Base-by-base conservation (phyloP, 2,329 filamentous ascomycete genomes). In the Coniochaeta prunicola region DNA sequence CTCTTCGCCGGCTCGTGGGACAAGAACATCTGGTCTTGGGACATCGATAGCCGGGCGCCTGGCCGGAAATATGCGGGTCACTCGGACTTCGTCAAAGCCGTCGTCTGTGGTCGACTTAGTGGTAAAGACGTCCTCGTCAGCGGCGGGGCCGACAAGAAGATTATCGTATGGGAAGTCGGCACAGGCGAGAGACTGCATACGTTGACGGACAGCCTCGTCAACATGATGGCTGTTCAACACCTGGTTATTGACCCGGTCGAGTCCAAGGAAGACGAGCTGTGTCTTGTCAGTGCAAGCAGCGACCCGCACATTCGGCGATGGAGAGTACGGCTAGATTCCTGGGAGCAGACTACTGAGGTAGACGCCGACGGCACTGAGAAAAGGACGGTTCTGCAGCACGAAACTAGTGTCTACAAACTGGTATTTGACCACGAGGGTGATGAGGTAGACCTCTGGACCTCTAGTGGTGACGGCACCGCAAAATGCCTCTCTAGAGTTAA, bases 1-100 rank as follows among this genome's bases (percentile, higher is more conserved):
- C 69, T 97, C 12, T 97, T 91, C 71, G 91, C 91, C 26, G 93
- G 92, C 34, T 94, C 88, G 60, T 99, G 94, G 94, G 93, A 99
- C 75, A 96, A 96, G 75, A 82, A 85, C 21, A 82, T 97, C 59
- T 96, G 92, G 87, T 89, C 88, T 33, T 97, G 91, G 89, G 81
- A 90, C 66, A 76, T 88, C 33, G 76, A 80, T 19, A 84, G 84
- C 3, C 78, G 77, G 48, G 71, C 77, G 31, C 74, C 77, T 1
- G 77, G 76, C n/a, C 80, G 76, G 61, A 86, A 80, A 63, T 92
- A 87, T 65, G 81, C 82, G 59, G 92, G 91, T 4, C 93, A 97
- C 72, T 79, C 83, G 1, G 94, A 99, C 74, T 99, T 99, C 69
- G 89, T 99, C 66, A 97, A 97, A 74, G 80, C 89, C 4, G 76